These are phyloP conservation scores for Omphalotus guepiniiformis DNA, from an alignment of 768 basidiomycete species.

Conservation along the genomic window DNA sequence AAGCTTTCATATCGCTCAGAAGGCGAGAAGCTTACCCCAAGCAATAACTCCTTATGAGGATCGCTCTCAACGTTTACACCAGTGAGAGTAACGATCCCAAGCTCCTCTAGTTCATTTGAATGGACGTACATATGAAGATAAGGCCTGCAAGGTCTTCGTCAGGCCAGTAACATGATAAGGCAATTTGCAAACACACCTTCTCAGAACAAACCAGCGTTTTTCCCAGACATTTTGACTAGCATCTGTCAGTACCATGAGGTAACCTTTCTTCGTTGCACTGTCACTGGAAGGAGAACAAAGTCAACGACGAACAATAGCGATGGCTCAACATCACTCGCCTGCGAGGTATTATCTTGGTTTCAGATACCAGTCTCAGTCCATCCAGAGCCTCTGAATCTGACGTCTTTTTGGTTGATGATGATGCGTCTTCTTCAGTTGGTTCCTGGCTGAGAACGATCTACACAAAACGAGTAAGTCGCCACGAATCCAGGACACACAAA, in stretches of 20 bases:
- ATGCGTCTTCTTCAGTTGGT: conserved; percentile 51
- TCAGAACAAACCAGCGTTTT: conserved; percentile 81
- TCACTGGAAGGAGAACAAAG: conserved; percentile 45
- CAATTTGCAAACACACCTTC: conserved; percentile 47
- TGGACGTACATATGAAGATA: conserved; percentile 87
- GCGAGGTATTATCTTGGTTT: conserved; percentile 68
- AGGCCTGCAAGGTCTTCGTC: conserved; percentile 49
- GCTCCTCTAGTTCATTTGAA: conserved; percentile 80
- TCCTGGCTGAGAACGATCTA: conserved; percentile 81
- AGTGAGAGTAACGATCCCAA: conserved; percentile 74
- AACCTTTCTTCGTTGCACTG: conserved; percentile 78
- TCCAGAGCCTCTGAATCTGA: conserved; percentile 39
- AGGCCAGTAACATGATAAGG: conserved; percentile 6
- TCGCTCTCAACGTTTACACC: conserved; percentile 85
- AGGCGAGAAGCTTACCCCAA: conserved; percentile 59
- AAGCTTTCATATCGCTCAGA: neutral
- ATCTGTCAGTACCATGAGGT: conserved; percentile 75
- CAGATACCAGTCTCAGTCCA: conserved; percentile 63
- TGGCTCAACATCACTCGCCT: conserved; percentile 42
- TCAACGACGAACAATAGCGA: neutral
- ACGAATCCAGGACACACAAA: neutral
- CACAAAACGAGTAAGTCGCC: conserved; percentile 4
- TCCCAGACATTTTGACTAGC: conserved; percentile 81
- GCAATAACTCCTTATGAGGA: conserved; percentile 80
- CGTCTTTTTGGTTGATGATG: conserved; percentile 25